Conservation (phyloP, 2,329 filamentous ascomycete genomes). For the Juglanconis oblonga region DNA sequence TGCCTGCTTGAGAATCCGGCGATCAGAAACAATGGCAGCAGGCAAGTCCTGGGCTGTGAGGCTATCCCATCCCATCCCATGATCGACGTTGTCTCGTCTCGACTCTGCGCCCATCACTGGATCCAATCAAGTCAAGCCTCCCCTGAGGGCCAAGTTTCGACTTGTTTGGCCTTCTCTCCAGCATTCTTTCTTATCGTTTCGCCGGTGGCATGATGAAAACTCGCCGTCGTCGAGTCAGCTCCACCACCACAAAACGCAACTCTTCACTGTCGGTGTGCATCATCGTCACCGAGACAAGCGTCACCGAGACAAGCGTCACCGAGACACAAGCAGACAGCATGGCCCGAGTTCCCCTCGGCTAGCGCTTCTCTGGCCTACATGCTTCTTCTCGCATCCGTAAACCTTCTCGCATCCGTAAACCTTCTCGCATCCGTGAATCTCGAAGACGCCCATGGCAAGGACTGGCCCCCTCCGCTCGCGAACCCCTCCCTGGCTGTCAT, state of each 20-base stretch:
- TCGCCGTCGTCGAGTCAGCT: conserved; percentile 2
- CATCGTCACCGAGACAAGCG: background rate
- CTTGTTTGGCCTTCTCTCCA: conserved; percentile 11
- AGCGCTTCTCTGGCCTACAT: too few species aligned
- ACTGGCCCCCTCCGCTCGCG: too few species aligned
- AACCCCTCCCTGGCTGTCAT: background rate
- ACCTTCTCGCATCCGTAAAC: too few species aligned
- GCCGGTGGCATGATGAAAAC: background rate
- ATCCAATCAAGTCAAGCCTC: conserved; percentile 6
- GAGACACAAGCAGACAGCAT: too few species aligned
- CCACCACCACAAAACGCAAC: background rate
- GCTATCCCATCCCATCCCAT: conserved; percentile 7
- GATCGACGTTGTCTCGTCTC: conserved; percentile 15
- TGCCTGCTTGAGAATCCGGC: background rate
- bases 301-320: too few species aligned
- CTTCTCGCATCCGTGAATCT: too few species aligned
- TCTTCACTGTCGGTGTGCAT: background rate
- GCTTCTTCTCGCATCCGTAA: too few species aligned
- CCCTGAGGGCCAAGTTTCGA: conserved; percentile 7
- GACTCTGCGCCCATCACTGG: conserved; percentile 11
- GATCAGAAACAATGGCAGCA: conserved; percentile 12
- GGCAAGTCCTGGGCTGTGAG: background rate
- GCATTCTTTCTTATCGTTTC: background rate
- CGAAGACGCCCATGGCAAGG: too few species aligned
- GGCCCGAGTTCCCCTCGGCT: too few species aligned